A percentile compares a stretch with the other conserved stretches of the same genome.
Evolutionary conservation across 768 basidiomycete genomes (phyloP).

Genomic region (Lactarius sanguifluus): DNA sequence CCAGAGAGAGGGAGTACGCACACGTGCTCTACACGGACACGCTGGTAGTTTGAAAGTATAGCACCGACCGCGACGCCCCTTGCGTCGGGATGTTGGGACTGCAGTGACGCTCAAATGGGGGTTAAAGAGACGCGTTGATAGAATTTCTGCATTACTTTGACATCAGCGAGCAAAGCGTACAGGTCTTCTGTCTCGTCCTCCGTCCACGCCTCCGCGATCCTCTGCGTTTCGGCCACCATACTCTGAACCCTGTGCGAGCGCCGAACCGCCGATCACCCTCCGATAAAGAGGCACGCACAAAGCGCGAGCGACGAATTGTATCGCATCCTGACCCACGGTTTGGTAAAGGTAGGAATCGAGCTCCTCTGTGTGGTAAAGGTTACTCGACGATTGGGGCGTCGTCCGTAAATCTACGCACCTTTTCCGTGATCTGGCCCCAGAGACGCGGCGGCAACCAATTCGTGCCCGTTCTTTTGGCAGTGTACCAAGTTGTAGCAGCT

Average conservation of each 20-base stretch:
- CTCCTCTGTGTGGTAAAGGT: conserved; percentile 66
- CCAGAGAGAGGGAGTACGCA: conserved; percentile 41
- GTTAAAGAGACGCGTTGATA: background rate
- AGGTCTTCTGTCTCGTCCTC: conserved; percentile 99
- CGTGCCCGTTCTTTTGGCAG: conserved; percentile 81
- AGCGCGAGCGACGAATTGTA: conserved; percentile 81
- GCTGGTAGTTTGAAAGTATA: conserved; percentile 96
- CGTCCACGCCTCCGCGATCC: conserved; percentile 51
- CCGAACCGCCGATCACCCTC: conserved; percentile 73
- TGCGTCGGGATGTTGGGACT: conserved; percentile 78
- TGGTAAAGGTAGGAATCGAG: conserved; percentile 98
- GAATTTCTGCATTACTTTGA: conserved; percentile 57
- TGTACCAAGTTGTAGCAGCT: conserved; percentile 94
- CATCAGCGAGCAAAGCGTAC: conserved; percentile 62
- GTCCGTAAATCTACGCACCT: conserved; percentile 54
- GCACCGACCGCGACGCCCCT: conserved; percentile 92
- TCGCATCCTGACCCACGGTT: conserved; percentile 96
- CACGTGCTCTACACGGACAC: conserved; percentile 98
- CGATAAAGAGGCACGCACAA: conserved; percentile 86
- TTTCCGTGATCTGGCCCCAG: conserved; percentile 80
- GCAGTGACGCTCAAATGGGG: conserved; percentile 15
- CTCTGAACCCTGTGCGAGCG: conserved; percentile 78
- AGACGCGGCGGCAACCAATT: conserved; percentile 85
- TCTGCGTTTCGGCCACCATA: conserved; percentile 71
- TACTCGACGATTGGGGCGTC: conserved; percentile 20